Base-by-base conservation (phyloP, 1,284 basidiomycete genomes). In the Ustilago loliicola region DNA sequence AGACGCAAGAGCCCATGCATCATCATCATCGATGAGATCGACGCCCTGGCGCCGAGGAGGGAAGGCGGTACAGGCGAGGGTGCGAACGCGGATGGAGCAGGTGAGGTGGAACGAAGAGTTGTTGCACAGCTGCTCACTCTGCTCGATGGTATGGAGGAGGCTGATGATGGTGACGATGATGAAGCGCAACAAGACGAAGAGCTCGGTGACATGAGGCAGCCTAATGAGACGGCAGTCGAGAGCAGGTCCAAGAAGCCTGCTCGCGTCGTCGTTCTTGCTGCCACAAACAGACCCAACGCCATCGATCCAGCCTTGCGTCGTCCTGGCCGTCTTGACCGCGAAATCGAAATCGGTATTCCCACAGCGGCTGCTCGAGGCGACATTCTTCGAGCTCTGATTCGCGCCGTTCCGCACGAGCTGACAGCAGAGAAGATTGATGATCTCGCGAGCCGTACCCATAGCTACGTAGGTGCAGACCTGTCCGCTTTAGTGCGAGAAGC, bases 341-440 rank as follows among this genome's bases (percentile, higher is more conserved):
- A 99, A 87, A 94, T 99, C 50, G 97, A 99, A 87, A 96, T 99
- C 79, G 96, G 95, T 40, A 91, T 99, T 36, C 97, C 97, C 1
- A 94, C 95, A 83, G 91, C 91, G 1, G 90, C 91, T 42, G 94
- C 94, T 1, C 91, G 97, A 25, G 88, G 90, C 38, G 90, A 92
- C 1, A 99, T 99, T 77, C 89, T 99, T 36, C 88, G 91, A 21
- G 93, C 97, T 47, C 88, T 98, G 21, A 90, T 98, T 0, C 84
- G 90, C 13, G 92, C 92, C 74, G 93, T 93, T 6, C 96, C 97
- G 0, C 91, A 98, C 82, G 86, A 88, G 1, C 90, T 98, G 56
- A 86, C 90, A 0, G 83, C 87, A 1, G 88, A 89, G 0, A 91
- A 94, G 3, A 89, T 98, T 1, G 87, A 89, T 25, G 81, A 89